Evolutionary conservation across 2,329 filamentous ascomycete genomes (phyloP).

Genomic region (Arthroderma uncinatum): DNA sequence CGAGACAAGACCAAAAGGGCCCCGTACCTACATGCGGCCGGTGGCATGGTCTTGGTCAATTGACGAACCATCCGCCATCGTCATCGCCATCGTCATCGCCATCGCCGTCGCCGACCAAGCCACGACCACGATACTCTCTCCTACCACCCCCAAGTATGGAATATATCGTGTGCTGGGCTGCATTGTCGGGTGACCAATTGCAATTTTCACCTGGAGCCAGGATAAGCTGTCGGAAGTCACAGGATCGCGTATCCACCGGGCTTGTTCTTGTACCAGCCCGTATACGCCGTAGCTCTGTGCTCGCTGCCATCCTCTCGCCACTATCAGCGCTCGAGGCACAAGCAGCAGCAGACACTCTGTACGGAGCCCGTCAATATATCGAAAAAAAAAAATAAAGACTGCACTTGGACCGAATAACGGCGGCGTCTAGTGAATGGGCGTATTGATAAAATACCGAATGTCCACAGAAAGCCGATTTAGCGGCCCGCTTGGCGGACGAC

Average conservation of each 20-base stretch:
- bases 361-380: too few species aligned
- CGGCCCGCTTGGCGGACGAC: background rate
- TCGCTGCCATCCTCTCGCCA: too few species aligned
- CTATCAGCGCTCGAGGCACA: too few species aligned
- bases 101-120: background rate
- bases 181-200: slow-evolving; percentile 30
- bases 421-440: too few species aligned
- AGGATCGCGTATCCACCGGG: slow-evolving; percentile 4
- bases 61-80: background rate
- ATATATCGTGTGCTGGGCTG: background rate
- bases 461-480: background rate
- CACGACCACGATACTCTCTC: background rate
- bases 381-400: too few species aligned
- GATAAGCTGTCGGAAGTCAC: slow-evolving; percentile 12
- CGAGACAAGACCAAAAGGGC: background rate
- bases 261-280: background rate
- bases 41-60: too few species aligned
- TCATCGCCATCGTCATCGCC: background rate
- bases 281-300: too few species aligned
- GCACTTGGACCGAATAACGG: too few species aligned
- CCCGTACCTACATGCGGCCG: background rate
- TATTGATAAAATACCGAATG: background rate
- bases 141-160: background rate
- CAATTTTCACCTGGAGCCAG: slow-evolving; percentile 28
- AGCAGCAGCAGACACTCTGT: too few species aligned